Conservation (phyloP, 225 moss, liverwort and hornwort species). For the Straminergon stramineum region DNA sequence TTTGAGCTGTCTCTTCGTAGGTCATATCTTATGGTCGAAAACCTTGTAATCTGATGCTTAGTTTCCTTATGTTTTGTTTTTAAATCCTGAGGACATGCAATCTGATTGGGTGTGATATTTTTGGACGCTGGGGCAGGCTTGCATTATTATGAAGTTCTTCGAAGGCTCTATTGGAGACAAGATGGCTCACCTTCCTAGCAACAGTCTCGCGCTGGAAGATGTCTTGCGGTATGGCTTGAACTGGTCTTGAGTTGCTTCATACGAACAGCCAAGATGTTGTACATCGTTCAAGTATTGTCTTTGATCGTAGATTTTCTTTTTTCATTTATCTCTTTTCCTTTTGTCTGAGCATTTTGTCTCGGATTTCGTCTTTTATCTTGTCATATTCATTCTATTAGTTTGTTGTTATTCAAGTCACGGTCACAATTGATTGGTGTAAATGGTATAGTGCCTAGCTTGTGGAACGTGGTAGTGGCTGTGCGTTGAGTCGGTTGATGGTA, state of each 20-base stretch:
- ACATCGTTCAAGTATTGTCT: neutral
- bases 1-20: neutral
- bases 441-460: neutral
- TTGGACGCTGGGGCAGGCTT: conserved; percentile 38
- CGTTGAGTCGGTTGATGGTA: neutral
- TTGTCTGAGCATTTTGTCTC: neutral
- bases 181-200: conserved; percentile 79
- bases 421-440: neutral
- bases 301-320: neutral
- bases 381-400: neutral
- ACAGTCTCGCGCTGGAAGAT: conserved; percentile 55
- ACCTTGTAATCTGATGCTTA: neutral
- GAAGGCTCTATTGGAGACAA: conserved; percentile 96
- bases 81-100: neutral
- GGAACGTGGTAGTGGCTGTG: neutral
- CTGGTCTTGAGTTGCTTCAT: neutral
- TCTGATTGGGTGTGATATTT: neutral
- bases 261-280: neutral
- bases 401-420: neutral
- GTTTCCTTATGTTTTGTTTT: neutral
- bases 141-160: conserved; percentile 82
- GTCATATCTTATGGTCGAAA: neutral
- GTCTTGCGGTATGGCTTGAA: conserved; percentile 48
- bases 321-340: neutral
- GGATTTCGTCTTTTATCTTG: neutral